Evolutionary conservation across 2,329 filamentous ascomycete species (phyloP).

Genomic region (Xylaria sp.): DNA sequence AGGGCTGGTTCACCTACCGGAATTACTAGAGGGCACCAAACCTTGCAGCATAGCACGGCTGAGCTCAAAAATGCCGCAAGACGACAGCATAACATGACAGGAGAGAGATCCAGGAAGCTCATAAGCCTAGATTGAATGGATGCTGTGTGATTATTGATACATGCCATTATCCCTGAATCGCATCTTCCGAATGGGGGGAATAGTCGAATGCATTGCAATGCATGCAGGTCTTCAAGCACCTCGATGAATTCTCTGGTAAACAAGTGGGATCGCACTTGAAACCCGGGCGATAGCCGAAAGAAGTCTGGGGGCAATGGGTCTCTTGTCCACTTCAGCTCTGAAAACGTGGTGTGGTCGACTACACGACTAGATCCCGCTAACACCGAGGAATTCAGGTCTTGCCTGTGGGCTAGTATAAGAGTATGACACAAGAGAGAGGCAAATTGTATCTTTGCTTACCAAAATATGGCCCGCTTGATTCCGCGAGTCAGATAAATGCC

Average conservation of each 20-base stretch:
- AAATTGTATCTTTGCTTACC: constrained; percentile 45
- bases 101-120: constrained; percentile 39
- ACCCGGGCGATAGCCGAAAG: constrained; percentile 51
- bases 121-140: constrained; percentile 55
- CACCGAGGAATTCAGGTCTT: constrained; percentile 55
- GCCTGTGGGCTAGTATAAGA: constrained; percentile 48
- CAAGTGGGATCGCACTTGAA: constrained; percentile 42
- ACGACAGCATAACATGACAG: constrained; percentile 50
- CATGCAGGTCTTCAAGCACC: constrained; percentile 53
- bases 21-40: constrained; percentile 53
- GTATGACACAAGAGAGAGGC: background rate
- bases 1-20: constrained; percentile 49
- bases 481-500: constrained; percentile 50
- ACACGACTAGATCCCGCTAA: constrained; percentile 54
- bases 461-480: constrained; percentile 59
- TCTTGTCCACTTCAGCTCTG: constrained; percentile 54
- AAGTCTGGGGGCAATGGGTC: constrained; percentile 46
- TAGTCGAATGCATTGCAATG: constrained; percentile 54
- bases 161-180: constrained; percentile 46
- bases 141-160: constrained; percentile 54
- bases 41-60: constrained; percentile 53
- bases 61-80: constrained; percentile 56
- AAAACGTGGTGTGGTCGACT: constrained; percentile 54
- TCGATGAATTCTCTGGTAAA: constrained; percentile 50
- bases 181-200: constrained; percentile 25